These are phyloP conservation scores for Byssochlamys sp. DNA, from an alignment of 2,329 filamentous ascomycete genomes.

Conservation along the genomic window DNA sequence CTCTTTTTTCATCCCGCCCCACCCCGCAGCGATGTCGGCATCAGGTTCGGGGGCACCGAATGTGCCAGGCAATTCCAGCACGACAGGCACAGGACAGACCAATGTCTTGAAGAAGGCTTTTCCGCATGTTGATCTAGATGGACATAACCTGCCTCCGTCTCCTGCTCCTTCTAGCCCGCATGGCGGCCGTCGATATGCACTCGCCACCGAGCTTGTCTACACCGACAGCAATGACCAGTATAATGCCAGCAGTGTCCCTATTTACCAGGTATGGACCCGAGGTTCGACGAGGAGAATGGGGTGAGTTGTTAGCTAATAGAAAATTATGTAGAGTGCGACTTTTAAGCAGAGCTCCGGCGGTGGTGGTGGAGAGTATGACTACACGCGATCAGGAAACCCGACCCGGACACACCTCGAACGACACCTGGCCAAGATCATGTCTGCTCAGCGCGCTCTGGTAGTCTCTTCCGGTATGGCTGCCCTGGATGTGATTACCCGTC, in stretches of 20 bases:
- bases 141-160: constrained; percentile 77
- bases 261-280: constrained; percentile 61
- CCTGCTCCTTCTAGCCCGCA: constrained; percentile 85
- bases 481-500: constrained; percentile 85
- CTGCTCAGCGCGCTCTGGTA: constrained; percentile 77
- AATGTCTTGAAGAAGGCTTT: constrained; percentile 42
- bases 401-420: constrained; percentile 92
- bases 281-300: neutral
- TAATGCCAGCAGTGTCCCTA: constrained; percentile 88
- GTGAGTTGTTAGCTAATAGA: neutral
- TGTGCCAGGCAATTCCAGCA: constrained; percentile 4
- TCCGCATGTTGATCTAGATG: constrained; percentile 64
- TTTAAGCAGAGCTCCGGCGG: constrained; percentile 83
- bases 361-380: constrained; percentile 88
- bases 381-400: constrained; percentile 93
- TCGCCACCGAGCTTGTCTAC: constrained; percentile 92
- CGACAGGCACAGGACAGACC: constrained; percentile 7
- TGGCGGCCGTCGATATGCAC: constrained; percentile 76
- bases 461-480: constrained; percentile 97
- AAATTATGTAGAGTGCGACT: constrained; percentile 61
- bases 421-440: constrained; percentile 98
- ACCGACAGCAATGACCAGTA: constrained; percentile 96
- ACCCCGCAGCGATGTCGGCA: constrained; percentile 32
- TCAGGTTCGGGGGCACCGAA: constrained; percentile 19
- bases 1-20: constrained; percentile 7